A percentile compares a stretch with the other conserved stretches of the same genome.
Evolutionary conservation across 768 basidiomycete species (phyloP).

Genomic region (Lentinula sp.): DNA sequence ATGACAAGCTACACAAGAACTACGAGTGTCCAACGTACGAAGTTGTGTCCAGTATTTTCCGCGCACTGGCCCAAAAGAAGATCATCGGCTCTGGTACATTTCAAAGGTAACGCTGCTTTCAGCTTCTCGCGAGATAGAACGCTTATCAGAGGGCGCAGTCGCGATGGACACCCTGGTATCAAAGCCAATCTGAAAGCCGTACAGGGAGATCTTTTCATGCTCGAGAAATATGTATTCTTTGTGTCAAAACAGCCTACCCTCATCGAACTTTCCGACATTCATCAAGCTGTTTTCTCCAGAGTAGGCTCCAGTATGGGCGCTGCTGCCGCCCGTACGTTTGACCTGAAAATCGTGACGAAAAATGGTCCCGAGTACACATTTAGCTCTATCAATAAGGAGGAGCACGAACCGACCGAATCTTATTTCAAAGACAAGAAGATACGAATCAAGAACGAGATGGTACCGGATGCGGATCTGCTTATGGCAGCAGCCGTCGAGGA

Average conservation of each 20-base stretch:
- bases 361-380: slow-evolving; percentile 83
- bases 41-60: slow-evolving; percentile 91
- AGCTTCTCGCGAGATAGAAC: background rate
- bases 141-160: slow-evolving; percentile 36
- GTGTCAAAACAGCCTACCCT: slow-evolving; percentile 93
- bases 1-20: slow-evolving; percentile 84
- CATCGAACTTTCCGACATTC: slow-evolving; percentile 85
- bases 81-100: slow-evolving; percentile 84
- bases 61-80: slow-evolving; percentile 85
- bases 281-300: slow-evolving; percentile 88
- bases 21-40: slow-evolving; percentile 96
- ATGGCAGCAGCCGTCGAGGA: slow-evolving; percentile 61
- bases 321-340: slow-evolving; percentile 87
- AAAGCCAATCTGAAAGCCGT: slow-evolving; percentile 97
- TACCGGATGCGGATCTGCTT: slow-evolving; percentile 77
- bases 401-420: slow-evolving; percentile 78
- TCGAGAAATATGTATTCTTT: slow-evolving; percentile 97
- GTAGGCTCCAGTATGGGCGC: slow-evolving; percentile 82
- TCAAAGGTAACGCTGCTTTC: slow-evolving; percentile 54
- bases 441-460: slow-evolving; percentile 92
- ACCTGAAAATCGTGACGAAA: slow-evolving; percentile 85
- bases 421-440: slow-evolving; percentile 91
- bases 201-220: slow-evolving; percentile 95
- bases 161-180: slow-evolving; percentile 88
- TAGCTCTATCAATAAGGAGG: slow-evolving; percentile 93